Conservation (phyloP, 2,329 filamentous ascomycete genomes). For the Thelonectria discophora region DNA sequence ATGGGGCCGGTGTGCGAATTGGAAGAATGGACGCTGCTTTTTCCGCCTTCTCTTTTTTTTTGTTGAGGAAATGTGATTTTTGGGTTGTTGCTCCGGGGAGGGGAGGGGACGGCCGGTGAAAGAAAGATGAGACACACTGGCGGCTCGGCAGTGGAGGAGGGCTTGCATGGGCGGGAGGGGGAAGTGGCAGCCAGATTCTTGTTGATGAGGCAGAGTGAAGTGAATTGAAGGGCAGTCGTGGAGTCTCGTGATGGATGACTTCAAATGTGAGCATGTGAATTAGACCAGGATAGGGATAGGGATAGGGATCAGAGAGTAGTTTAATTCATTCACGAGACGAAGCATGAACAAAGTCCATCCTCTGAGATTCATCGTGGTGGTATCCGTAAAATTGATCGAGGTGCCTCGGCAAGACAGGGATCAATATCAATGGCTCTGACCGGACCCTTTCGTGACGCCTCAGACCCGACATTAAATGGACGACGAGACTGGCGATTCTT, state of each 20-base stretch:
- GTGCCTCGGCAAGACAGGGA: conserved; percentile 13
- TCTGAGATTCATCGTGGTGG: neutral
- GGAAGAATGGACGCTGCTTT: neutral
- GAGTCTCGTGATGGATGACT: too few relatives aligned
- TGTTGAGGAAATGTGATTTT: too few relatives aligned
- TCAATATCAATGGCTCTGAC: too few relatives aligned
- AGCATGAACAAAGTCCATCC: neutral
- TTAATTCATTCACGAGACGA: neutral
- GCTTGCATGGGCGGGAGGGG: neutral
- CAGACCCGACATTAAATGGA: too few relatives aligned
- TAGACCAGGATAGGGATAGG: conserved; percentile 4
- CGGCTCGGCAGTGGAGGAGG: neutral
- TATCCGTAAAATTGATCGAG: neutral
- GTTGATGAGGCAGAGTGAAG: too few relatives aligned
- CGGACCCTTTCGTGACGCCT: too few relatives aligned
- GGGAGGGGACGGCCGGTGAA: too few relatives aligned
- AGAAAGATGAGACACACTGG: too few relatives aligned
- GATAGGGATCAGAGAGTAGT: neutral
- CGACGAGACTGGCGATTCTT: conserved; percentile 15
- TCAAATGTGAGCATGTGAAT: neutral
- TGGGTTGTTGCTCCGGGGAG: too few relatives aligned
- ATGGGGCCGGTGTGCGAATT: too few relatives aligned
- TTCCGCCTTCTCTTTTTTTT: neutral
- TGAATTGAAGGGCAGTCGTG: too few relatives aligned
- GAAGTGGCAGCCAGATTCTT: too few relatives aligned